Evolutionary conservation across 345 rosid species (phyloP), one percentile per base, ranked within the genome.

Genomic region (Dipteronia dyeriana): DNA sequence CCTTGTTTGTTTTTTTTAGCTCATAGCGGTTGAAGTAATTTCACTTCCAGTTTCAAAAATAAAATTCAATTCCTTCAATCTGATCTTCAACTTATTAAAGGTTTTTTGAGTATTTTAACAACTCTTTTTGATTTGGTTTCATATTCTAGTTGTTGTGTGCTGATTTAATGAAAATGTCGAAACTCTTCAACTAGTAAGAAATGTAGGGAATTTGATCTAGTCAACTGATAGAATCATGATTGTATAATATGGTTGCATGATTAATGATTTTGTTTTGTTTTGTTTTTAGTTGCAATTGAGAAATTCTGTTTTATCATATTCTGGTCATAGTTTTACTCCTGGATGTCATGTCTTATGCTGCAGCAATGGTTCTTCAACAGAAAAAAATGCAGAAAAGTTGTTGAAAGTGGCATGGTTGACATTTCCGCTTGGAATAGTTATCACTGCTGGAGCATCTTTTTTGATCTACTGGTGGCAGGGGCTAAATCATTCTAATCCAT

Each of bases 401-500:
- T 68, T 96, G 81, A 92, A 88, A 85, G 93, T 94, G 67, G 99
- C 97, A 47, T 94, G 97, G 97, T 75, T 91, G 80, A 87, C 93
- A 64, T 75, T 90, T 53, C 98, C 97, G 1, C 87, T 91, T 9
- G 94, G 95, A 63, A 74, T 92, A 79, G 70, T 86, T 68, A 83
- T 90, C 56, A 91, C 97, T 0, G 70, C 82, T 81, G 85, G 86
- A 57, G 93, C 88, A 0, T 84, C 80, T 65, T 41, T 77, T 76
- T 85, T 89, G 68, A 89, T 96, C 70, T 87, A 94, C 51, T 89
- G 97, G 97, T 94, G 94, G 98, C 95, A 92, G 80, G 92, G 87
- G 80, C 86, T 91, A 78, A 84, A 82, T 78, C 78, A 66, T 76
- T 85, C 91, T 49, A 85, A 88, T 45, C 85, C 94, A 25, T 91